Base-by-base conservation (phyloP, 768 basidiomycete species). In the Sistotremastrum suecicum region DNA sequence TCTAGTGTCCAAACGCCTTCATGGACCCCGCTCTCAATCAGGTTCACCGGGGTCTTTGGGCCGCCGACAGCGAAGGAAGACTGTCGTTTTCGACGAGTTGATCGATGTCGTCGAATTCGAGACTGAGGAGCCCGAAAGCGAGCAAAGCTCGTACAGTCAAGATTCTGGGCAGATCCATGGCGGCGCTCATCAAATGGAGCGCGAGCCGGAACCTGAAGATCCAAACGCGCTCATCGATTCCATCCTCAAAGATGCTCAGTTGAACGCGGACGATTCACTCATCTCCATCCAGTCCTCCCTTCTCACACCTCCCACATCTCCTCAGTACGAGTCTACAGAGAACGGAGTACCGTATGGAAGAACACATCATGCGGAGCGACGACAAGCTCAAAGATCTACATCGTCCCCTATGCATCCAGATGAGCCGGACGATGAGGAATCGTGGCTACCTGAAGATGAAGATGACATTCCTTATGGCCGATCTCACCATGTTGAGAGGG, bases 71-170 rank as follows among this genome's bases (percentile, higher is more conserved):
- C 69, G 75, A 31, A 61, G 82, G 50, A 89, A 87, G 59, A 87
- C 76, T 0, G 88, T 91, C 30, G 83, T 76, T 1, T 91, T 83
- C 48, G 72, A 80, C 57, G 80, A 84, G 50, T 71, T 76, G 7
- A 84, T 82, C 52, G 86, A 90, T 50, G 85, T 91, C 7, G 60
- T 88, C 32, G 85, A 88, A 56, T 87, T 85, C 56, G 80, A 84
- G 47, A 64, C 70, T 12, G 81, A 75, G 8, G 72, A 83, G 43
- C 68, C 66, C 20, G 20, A 20, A 30, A 34, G 36, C n/a, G 48
- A 51, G 5, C 42, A 51, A 20, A 20, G 20, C 20, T 20, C 20
- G 20, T 20, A 20, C 20, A 20, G 20, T 20, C 20, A 20, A 20
- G 20, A 20, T 42, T 48, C 50, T 29, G 41, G 43, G 37, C 29